phyloP scores from a whole-genome alignment of 768 basidiomycete genomes.

The Tylopilus vinaceipallidus region DNA sequence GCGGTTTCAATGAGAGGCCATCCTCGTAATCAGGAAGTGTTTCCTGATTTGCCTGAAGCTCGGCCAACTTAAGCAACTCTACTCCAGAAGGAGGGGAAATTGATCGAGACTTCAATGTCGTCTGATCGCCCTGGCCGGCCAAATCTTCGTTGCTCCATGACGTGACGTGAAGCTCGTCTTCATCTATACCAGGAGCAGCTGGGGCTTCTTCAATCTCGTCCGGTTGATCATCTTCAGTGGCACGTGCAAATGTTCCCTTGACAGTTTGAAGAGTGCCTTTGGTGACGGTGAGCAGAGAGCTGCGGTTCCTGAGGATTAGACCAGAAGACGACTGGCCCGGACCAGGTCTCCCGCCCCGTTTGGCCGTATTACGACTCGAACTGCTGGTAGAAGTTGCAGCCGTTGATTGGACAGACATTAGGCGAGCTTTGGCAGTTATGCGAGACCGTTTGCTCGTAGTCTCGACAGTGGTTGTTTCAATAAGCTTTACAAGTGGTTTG shows the following conservation, averaged over 20 bases:
- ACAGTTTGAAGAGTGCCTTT: conserved; percentile 53
- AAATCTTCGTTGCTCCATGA: conserved; percentile 22
- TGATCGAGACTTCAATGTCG: neutral
- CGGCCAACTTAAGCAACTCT: conserved; percentile 53
- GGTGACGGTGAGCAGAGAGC: conserved; percentile 52
- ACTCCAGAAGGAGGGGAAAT: conserved; percentile 34
- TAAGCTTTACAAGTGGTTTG: conserved; percentile 54
- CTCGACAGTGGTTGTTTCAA: conserved; percentile 36
- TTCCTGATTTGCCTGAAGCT: conserved; percentile 40
- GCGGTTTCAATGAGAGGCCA: conserved; percentile 24
- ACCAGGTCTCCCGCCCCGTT: conserved; percentile 39
- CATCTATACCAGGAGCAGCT: neutral
- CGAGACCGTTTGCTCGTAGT: conserved; percentile 33
- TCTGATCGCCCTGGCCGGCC: conserved; percentile 8
- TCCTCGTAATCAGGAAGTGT: conserved; percentile 60
- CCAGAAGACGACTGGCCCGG: conserved; percentile 51
- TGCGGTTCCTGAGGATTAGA: conserved; percentile 38
- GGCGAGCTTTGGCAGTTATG: conserved; percentile 50
- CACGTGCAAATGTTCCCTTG: conserved; percentile 40
- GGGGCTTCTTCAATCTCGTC: conserved; percentile 21
- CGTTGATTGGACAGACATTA: conserved; percentile 28
- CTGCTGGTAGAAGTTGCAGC: conserved; percentile 11
- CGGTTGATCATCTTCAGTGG: conserved; percentile 15
- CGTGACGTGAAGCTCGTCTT: conserved; percentile 6
- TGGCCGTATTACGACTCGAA: conserved; percentile 5